Evolutionary conservation across 148 eudicot species (phyloP), one percentile per base, ranked within the genome.

Genomic region (Persicaria tinctoria): DNA sequence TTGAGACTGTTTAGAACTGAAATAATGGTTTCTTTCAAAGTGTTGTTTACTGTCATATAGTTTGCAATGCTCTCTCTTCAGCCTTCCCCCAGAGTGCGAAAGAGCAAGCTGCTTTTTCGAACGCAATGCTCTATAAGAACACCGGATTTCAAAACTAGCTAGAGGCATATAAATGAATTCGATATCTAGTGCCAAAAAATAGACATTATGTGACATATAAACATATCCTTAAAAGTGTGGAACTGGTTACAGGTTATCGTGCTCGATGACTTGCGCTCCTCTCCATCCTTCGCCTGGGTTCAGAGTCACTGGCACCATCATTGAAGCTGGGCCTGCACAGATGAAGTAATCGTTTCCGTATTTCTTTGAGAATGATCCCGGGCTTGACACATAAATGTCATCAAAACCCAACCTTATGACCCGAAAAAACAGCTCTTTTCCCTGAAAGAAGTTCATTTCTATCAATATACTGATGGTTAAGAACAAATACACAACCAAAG

Each of bases 181-280:
- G 1, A 60, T 23, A 23, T 60, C 23, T 3, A 23, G 27, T 60
- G 5, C 5, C 44, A 8, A n/a, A 70, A 47, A 70, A 18, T 3
- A 13, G 51, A 70, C 51, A 46, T 46, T 18, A 8, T 47, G 32
- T 70, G 51, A 70, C 51, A 46, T 46, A 18, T 49, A 70, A 46
- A 70, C 59, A 59, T 80, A 76, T 78, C 81, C 78, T 14, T 60
- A 7, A 27, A 60, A 11, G 27, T 60, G 17, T 64, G 47, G 47
- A 41, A 11, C 70, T 32, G 41, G n/a, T 66, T 71, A 71, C 80
- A 93, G 84, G 80, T 93, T 93, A 76, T 93, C 98, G 73, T 93
- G 98, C 80, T 93, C 95, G 59, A 91, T 88, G 71, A 89, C 89
- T 73, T 87, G 90, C 44, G 97, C 98, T 50, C 95, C 98, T 88